Evolutionary conservation across 495 filamentous ascomycete species (phyloP).

Genomic region (Xylaria scruposa): DNA sequence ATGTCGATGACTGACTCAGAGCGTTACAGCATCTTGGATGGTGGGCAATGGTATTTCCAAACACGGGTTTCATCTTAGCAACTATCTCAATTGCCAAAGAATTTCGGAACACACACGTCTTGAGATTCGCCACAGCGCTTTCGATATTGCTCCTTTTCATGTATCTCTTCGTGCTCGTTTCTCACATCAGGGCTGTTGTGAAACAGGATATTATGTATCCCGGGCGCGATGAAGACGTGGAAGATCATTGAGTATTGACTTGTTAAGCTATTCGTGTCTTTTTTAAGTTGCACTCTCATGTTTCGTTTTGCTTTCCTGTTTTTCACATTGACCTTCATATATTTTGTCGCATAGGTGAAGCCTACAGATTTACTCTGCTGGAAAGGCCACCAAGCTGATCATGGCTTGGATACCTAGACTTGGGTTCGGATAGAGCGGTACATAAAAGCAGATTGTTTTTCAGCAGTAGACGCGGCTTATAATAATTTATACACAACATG

Average conservation of each 20-base stretch:
- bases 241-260: conserved; percentile 34
- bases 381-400: not conserved
- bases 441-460: not conserved
- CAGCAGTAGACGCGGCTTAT: not conserved
- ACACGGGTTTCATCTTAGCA: conserved; percentile 62
- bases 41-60: conserved; percentile 68
- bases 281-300: not conserved
- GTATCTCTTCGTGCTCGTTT: conserved; percentile 63
- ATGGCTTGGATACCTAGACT: not conserved
- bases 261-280: not conserved
- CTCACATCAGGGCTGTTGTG: conserved; percentile 61
- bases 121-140: conserved; percentile 57
- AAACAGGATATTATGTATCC: conserved; percentile 68
- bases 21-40: conserved; percentile 52
- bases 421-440: not conserved
- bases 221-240: conserved; percentile 67
- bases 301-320: not conserved
- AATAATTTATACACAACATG: not conserved
- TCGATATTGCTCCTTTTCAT: conserved; percentile 61
- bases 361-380: not conserved
- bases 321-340: not conserved
- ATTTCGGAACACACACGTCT: conserved; percentile 47
- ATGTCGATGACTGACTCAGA: not conserved
- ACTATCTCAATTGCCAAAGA: conserved; percentile 55
- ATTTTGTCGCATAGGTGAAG: not conserved